These are phyloP conservation scores for Pelargonium cotyledonis DNA, from an alignment of 441 rosid species.

Conservation along the genomic window DNA sequence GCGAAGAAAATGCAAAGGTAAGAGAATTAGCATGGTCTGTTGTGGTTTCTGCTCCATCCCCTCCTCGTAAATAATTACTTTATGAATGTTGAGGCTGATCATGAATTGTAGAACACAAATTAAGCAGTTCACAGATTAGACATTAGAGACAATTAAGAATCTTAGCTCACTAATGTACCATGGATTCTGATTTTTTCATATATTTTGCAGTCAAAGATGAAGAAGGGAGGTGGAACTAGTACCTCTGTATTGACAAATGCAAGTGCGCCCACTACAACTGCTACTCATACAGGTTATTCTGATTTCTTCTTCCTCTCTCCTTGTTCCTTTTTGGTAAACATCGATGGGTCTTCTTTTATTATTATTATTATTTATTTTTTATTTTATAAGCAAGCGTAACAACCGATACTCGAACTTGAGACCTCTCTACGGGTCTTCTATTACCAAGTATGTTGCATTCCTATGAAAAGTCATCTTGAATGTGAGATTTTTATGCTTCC, in stretches of 20 bases:
- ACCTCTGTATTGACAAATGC: constrained; percentile 29
- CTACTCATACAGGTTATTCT: constrained; percentile 47
- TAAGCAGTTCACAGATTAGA: neutral
- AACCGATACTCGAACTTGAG: too few relatives aligned
- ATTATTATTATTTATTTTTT: too few relatives aligned
- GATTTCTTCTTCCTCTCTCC: constrained; percentile 12
- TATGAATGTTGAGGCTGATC: constrained; percentile 6
- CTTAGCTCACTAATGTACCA: constrained; percentile 11
- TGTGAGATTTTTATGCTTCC: too few relatives aligned
- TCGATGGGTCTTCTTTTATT: too few relatives aligned
- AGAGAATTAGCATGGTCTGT: constrained; percentile 12
- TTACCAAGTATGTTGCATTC: too few relatives aligned
- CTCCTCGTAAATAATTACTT: neutral
- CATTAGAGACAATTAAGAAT: neutral
- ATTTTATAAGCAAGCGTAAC: too few relatives aligned
- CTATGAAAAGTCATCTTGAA: too few relatives aligned
- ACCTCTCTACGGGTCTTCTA: too few relatives aligned
- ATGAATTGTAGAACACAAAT: neutral
- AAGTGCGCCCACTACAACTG: constrained; percentile 21
- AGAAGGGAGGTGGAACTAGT: constrained; percentile 50
- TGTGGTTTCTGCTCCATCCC: neutral
- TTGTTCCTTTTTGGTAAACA: too few relatives aligned
- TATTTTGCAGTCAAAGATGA: constrained; percentile 59
- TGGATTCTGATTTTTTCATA: constrained; percentile 10
- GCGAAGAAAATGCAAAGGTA: constrained; percentile 94